Evolutionary conservation across 176 grass and related monocot genomes (phyloP).

Genomic region (Leersia perrieri): DNA sequence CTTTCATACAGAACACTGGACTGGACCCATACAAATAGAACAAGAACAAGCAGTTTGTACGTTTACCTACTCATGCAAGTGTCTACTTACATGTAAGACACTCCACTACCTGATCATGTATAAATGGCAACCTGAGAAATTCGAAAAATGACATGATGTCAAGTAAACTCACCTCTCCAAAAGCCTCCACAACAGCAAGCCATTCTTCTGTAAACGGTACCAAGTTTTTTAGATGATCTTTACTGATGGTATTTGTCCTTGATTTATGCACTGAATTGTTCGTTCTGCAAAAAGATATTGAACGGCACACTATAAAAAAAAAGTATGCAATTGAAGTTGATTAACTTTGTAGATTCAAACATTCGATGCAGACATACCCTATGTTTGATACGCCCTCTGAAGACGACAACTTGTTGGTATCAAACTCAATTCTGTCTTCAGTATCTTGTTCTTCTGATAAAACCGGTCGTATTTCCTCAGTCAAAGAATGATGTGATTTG

Average conservation of each 20-base stretch:
- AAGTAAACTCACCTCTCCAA: constrained; percentile 67
- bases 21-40: neutral
- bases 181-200: constrained; percentile 63
- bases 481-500: neutral
- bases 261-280: constrained; percentile 14
- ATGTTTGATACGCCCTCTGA: neutral
- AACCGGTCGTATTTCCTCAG: neutral
- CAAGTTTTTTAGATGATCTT: constrained; percentile 53
- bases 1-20: neutral
- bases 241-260: constrained; percentile 26
- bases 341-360: neutral
- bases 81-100: neutral
- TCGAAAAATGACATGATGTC: no score
- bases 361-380: constrained; percentile 35
- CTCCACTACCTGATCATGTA: neutral
- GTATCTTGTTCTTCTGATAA: no score
- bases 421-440: constrained; percentile 43
- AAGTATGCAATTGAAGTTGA: constrained; percentile 17
- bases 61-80: no score
- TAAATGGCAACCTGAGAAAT: constrained; percentile 52
- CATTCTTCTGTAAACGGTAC: constrained; percentile 89
- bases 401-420: constrained; percentile 32
- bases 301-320: constrained; percentile 22
- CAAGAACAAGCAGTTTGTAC: neutral
- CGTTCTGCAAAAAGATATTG: constrained; percentile 48